Evolutionary conservation across 2,329 filamentous ascomycete genomes (phyloP), one percentile per base, ranked within the genome.

Genomic region (Acephala macrosclerotiorum): DNA sequence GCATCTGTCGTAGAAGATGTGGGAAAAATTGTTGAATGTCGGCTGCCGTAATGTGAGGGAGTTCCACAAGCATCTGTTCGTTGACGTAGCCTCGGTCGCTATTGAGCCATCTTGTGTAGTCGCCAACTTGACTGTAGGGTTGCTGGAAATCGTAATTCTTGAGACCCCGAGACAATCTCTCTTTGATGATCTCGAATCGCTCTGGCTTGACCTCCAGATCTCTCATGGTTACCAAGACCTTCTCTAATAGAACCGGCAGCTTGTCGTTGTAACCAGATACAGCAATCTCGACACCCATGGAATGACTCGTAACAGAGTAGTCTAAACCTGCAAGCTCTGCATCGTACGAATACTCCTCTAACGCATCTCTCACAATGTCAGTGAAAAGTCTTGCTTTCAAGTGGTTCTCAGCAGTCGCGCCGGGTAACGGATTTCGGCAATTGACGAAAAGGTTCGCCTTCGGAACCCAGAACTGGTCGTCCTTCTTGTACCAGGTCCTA

Each of bases 391-490:
- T 89, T 2, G 91, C 87, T 75, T 96, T 93, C 66, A 96, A 89
- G 36, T 87, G 84, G 68, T 91, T 94, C 64, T 91, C 89, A 1
- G 94, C 91, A 4, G 92, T 94, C 1, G 92, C 86, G 76, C 89
- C 89, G n/a, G 92, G 89, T 55, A 97, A 80, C 0, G 94, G 91
- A 66, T 90, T 97, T 72, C 90, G 88, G 70, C 96, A 84, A 71
- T 90, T 93, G 69, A 97, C 87, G 70, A 94, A 87, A 20, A 98
- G 82, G 66, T 94, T 96, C 3, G 93, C 96, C 78, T 97, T 97
- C 9, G 96, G 96, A 11, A 98, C 96, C 94, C 95, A 98, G 79
- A 98, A 99, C 0, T 90, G 94, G 73, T 99, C 96, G 74, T 99
- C 96, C 80, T 98, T 98, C 83, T 99, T 99, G 83, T 90, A 97